phyloP scores from a whole-genome alignment of 768 basidiomycete genomes.

The Lenzites betulinus region DNA sequence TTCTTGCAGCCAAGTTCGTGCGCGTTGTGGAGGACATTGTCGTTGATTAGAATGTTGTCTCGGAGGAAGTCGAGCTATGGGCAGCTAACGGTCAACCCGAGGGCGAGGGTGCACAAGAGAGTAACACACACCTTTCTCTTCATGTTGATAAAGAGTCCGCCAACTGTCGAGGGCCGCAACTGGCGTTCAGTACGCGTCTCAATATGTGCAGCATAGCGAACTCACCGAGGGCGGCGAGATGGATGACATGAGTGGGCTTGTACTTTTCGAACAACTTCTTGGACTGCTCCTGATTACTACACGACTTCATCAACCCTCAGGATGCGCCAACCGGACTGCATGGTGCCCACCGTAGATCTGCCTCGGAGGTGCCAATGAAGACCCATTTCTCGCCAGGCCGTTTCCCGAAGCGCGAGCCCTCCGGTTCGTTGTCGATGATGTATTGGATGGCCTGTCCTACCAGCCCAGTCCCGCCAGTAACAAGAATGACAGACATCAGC shows the following conservation, averaged over 20 bases:
- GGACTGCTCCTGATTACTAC: constrained; percentile 71
- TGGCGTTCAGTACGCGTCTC: neutral
- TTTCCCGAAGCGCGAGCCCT: constrained; percentile 79
- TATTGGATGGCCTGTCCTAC: constrained; percentile 85
- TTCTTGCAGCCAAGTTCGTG: constrained; percentile 68
- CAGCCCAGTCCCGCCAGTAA: constrained; percentile 85
- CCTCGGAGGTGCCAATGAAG: constrained; percentile 77
- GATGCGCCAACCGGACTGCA: too few species aligned
- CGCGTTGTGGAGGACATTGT: constrained; percentile 83
- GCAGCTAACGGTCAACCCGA: neutral
- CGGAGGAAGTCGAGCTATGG: constrained; percentile 84
- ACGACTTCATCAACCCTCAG: neutral
- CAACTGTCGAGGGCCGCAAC: constrained; percentile 58
- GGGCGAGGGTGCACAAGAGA: too few species aligned
- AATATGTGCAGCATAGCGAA: neutral
- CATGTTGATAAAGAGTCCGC: constrained; percentile 96
- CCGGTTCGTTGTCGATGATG: constrained; percentile 76
- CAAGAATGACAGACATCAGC: constrained; percentile 58
- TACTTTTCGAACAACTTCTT: constrained; percentile 82
- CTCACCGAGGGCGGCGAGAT: constrained; percentile 91
- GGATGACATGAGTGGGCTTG: constrained; percentile 95
- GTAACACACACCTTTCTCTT: constrained; percentile 69
- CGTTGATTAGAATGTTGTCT: constrained; percentile 95
- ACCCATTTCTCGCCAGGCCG: constrained; percentile 81
- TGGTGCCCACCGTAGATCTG: constrained; percentile 74